These are phyloP conservation scores for Hysterium pulicare DNA, from an alignment of 2,329 filamentous ascomycete species.

Conservation along the genomic window DNA sequence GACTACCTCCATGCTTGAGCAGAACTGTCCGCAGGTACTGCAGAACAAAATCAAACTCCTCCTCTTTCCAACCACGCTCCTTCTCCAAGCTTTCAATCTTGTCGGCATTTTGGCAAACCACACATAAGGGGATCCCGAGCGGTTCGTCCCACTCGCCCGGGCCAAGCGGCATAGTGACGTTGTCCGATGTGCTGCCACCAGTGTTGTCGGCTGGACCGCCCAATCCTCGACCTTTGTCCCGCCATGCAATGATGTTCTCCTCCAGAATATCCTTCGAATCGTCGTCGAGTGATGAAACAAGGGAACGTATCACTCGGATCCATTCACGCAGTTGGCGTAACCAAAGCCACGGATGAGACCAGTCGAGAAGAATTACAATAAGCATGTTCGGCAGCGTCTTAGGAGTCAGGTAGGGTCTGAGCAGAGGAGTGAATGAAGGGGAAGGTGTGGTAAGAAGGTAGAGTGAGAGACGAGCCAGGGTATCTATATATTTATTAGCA, in stretches of 20 bases:
- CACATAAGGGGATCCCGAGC: slow-evolving; percentile 79
- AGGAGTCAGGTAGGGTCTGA: slow-evolving; percentile 79
- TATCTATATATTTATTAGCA: slow-evolving; percentile 57
- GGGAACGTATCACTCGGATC: slow-evolving; percentile 77
- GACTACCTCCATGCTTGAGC: slow-evolving; percentile 67
- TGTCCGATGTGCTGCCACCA: slow-evolving; percentile 25
- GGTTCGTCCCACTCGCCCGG: slow-evolving; percentile 93
- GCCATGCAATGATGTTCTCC: slow-evolving; percentile 77
- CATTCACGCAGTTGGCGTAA: slow-evolving; percentile 83
- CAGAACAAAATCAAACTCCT: slow-evolving; percentile 92
- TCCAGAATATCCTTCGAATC: slow-evolving; percentile 82
- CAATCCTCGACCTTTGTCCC: slow-evolving; percentile 50
- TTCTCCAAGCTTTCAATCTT: slow-evolving; percentile 89
- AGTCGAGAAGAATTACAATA: slow-evolving; percentile 87
- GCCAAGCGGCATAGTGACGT: slow-evolving; percentile 66
- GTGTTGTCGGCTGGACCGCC: slow-evolving; percentile 19
- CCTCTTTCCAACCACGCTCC: slow-evolving; percentile 89
- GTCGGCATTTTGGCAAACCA: slow-evolving; percentile 95
- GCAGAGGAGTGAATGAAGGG: slow-evolving; percentile 74
- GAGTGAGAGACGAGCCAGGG: slow-evolving; percentile 80
- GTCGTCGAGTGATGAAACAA: slow-evolving; percentile 68
- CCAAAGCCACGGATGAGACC: slow-evolving; percentile 92
- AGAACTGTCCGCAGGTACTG: slow-evolving; percentile 89
- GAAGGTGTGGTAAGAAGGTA: slow-evolving; percentile 87
- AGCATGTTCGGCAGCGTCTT: slow-evolving; percentile 82